These are phyloP conservation scores for Ustilago loliicola DNA, from an alignment of 1,284 basidiomycete genomes.

Conservation along the genomic window DNA sequence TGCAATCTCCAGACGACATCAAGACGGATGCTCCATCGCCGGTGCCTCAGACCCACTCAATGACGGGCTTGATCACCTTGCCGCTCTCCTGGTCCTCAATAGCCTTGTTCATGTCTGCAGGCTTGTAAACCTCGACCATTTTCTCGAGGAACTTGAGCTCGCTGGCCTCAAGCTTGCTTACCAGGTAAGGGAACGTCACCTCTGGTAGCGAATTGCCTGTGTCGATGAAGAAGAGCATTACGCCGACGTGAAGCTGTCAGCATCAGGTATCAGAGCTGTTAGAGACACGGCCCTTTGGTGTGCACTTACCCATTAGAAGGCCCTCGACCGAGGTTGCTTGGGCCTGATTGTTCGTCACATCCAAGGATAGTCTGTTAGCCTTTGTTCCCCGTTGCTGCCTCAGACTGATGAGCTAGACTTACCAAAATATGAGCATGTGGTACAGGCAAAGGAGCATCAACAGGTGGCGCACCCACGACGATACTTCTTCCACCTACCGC, in stretches of 20 bases:
- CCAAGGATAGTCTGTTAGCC: not conserved
- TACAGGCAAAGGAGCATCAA: slow-evolving; percentile 11
- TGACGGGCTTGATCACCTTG: slow-evolving; percentile 49
- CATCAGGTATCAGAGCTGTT: too few species aligned
- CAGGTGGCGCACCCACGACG: slow-evolving; percentile 22
- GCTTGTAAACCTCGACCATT: slow-evolving; percentile 40
- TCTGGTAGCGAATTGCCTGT: slow-evolving; percentile 37
- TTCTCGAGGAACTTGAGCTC: slow-evolving; percentile 34
- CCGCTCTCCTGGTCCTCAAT: slow-evolving; percentile 35
- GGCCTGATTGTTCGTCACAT: slow-evolving; percentile 10
- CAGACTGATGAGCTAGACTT: not conserved
- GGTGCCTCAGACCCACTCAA: slow-evolving; percentile 26
- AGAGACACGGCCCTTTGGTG: not conserved
- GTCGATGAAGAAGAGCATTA: not conserved
- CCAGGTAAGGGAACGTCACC: slow-evolving; percentile 34
- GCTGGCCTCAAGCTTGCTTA: slow-evolving; percentile 34
- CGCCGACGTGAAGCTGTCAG: not conserved
- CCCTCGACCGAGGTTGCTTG: slow-evolving; percentile 30
- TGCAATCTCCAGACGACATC: too few species aligned
- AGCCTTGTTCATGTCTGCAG: slow-evolving; percentile 35
- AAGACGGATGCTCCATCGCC: not conserved
- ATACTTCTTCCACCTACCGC: slow-evolving; percentile 24
- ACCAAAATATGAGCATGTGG: slow-evolving; percentile 22
- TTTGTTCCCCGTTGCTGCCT: not conserved
- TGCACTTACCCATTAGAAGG: slow-evolving; percentile 28